A percentile compares a stretch with the other conserved stretches of the same genome.
Conservation (phyloP, 164 flowering plant species). For the Pachysandra terminalis region DNA sequence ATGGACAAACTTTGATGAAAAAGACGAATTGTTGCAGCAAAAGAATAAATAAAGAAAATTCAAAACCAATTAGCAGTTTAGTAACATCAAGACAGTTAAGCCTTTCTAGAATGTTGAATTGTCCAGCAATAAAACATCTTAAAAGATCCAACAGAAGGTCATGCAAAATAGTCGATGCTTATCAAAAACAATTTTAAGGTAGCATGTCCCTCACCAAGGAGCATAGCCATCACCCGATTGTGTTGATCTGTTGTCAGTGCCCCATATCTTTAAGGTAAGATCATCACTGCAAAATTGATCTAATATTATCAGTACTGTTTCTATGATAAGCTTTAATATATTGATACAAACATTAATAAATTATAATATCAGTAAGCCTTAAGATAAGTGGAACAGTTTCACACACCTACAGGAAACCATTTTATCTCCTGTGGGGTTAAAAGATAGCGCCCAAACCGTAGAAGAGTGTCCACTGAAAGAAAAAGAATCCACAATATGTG, state of each 20-base stretch:
- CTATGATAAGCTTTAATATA: not conserved
- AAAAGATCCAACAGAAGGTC: not conserved
- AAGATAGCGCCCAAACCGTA: conserved; percentile 69
- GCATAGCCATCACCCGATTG: conserved; percentile 39
- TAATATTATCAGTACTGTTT: not conserved
- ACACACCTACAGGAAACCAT: conserved; percentile 71
- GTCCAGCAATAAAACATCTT: no score
- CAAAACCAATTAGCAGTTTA: no score
- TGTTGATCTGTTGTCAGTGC: conserved; percentile 28
- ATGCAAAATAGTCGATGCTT: not conserved
- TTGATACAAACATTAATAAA: not conserved
- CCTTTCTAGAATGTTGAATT: no score
- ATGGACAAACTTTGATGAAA: no score
- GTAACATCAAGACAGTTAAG: no score
- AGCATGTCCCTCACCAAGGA: conserved; percentile 46
- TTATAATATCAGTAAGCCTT: not conserved
- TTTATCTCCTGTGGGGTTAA: conserved; percentile 60
- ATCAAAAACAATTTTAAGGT: not conserved
- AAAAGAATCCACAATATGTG: conserved; percentile 1
- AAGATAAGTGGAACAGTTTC: not conserved
- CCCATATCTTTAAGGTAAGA: conserved; percentile 71
- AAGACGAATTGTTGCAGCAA: no score
- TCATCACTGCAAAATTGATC: conserved; percentile 59
- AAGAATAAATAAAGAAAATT: no score
- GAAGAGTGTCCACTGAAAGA: conserved; percentile 64